Base-by-base conservation (phyloP, 2,329 filamentous ascomycete genomes). In the Botryotinia globosa region DNA sequence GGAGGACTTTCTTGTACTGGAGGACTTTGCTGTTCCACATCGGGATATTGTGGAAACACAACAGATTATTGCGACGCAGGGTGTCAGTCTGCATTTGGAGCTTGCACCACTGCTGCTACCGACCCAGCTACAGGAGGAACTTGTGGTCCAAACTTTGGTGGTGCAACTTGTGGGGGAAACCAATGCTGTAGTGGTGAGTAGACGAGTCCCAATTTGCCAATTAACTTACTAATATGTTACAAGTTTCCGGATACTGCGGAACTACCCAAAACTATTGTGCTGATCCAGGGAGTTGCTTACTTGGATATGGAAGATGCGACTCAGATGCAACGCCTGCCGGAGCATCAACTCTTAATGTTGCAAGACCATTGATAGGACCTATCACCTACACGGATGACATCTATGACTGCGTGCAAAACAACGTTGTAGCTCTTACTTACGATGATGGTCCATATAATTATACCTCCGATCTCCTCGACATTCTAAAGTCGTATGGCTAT, bases 361-460 rank as follows among this genome's bases (percentile, higher is more conserved):
- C 72, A 3, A 65, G 90, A 18, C 83, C 87, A 1, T 83, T 86
- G 66, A 74, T 87, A 2, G 89, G 89, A n/a, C 81, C 76, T 4
- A 82, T 90, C 7, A 81, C 82, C 0, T 90, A 90, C 71, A 88
- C 88, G 25, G 83, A 86, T 63, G 85, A 86, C 45, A 87, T 91
- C 74, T 87, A 87, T 76, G 81, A 84, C 74, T 89, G 87, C 74
- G 82, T 82, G 29, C 82, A 84, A 34, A 83, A 85, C 2, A 87
- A 88, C 67, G 87, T 87, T 5, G 85, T 92, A 74, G 90, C 90
- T 29, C 79, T 92, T 71, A 91, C 90, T 0, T 92, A 87, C 76
- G 90, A 92, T 76, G 90, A 92, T 79, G 90, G 90, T 1, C 90
- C 90, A 34, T 87, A 87, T 75, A 80, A 84, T 32, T 91, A 89